Evolutionary conservation across 2,329 filamentous ascomycete genomes (phyloP).

Genomic region (Teratosphaeria zuluensis): DNA sequence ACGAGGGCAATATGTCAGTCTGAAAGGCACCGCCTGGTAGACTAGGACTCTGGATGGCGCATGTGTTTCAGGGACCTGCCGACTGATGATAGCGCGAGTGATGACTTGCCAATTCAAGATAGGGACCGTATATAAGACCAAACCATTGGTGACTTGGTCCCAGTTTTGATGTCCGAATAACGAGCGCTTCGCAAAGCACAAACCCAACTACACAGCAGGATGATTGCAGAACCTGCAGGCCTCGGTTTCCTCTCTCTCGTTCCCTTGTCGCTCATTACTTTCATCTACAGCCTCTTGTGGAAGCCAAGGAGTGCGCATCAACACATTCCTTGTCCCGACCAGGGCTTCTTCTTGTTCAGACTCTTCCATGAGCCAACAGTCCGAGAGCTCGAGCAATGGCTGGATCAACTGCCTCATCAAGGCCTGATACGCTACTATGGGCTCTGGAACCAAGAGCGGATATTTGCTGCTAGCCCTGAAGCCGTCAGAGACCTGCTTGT

Average conservation of each 20-base stretch:
- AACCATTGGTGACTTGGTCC: no score
- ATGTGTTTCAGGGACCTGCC: no score
- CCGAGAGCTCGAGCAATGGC: not conserved
- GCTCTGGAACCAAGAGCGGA: not conserved
- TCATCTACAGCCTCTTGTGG: not conserved
- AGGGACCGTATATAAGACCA: no score
- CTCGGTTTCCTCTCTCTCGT: not conserved
- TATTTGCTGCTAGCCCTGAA: not conserved
- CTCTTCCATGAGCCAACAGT: not conserved
- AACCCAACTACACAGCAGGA: not conserved
- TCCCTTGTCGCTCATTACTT: not conserved
- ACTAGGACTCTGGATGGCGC: no score
- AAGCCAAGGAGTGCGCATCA: not conserved
- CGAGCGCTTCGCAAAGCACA: no score
- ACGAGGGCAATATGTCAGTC: no score
- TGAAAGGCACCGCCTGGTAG: no score
- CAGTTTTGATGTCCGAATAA: no score
- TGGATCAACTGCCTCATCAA: not conserved
- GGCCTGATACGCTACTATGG: not conserved
- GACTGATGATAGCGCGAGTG: no score
- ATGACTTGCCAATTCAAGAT: no score
- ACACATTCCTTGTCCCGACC: not conserved
- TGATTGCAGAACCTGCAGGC: not conserved
- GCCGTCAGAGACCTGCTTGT: not conserved
- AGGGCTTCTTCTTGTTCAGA: not conserved